Conservation (phyloP, 1,284 basidiomycete genomes). For the Ustilago crameri region DNA sequence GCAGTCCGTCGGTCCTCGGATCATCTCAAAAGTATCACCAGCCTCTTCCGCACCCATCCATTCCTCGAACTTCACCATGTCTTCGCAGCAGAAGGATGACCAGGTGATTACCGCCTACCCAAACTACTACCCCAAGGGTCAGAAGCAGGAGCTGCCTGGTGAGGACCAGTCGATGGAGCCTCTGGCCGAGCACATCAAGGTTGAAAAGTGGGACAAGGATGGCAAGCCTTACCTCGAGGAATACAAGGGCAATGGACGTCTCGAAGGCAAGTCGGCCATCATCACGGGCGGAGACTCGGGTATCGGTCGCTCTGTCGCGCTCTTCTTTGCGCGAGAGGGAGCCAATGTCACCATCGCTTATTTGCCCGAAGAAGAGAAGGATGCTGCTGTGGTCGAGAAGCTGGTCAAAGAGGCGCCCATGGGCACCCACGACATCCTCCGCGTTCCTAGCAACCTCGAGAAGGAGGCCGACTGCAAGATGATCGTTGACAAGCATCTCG, state of each 20-base stretch:
- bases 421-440: slow-evolving; percentile 67
- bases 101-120: slow-evolving; percentile 56
- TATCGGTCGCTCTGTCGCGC: slow-evolving; percentile 75
- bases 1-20: not conserved
- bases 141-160: slow-evolving; percentile 53
- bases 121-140: slow-evolving; percentile 53
- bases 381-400: slow-evolving; percentile 66
- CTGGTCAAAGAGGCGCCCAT: slow-evolving; percentile 48
- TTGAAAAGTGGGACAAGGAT: slow-evolving; percentile 74
- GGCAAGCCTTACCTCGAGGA: slow-evolving; percentile 74
- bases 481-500: slow-evolving; percentile 72
- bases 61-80: slow-evolving; percentile 24
- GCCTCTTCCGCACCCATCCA: not conserved
- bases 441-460: slow-evolving; percentile 72
- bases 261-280: slow-evolving; percentile 74
- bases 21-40: not conserved
- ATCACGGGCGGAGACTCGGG: slow-evolving; percentile 74
- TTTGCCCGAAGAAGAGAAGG: slow-evolving; percentile 74
- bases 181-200: slow-evolving; percentile 72
- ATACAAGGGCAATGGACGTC: slow-evolving; percentile 72
- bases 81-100: slow-evolving; percentile 32
- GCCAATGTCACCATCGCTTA: slow-evolving; percentile 77
- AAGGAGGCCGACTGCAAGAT: slow-evolving; percentile 68
- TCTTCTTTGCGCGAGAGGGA: slow-evolving; percentile 76
- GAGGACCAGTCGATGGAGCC: slow-evolving; percentile 63